These are phyloP conservation scores for Silene vulgaris DNA, from an alignment of 179 eudicot genomes.

Conservation along the genomic window DNA sequence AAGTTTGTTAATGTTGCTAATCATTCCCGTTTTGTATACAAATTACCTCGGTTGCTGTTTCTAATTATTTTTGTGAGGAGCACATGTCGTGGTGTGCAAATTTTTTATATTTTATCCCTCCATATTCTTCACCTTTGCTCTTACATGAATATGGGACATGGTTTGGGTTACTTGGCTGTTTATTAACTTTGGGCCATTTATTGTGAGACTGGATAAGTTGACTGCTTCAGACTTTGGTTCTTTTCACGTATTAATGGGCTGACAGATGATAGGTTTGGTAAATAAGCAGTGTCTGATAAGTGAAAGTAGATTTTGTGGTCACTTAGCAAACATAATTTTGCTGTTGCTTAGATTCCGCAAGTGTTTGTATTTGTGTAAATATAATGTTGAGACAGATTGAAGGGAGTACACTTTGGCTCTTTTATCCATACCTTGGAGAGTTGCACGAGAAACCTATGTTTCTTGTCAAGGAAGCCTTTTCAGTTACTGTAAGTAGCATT, in stretches of 20 bases:
- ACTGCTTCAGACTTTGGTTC: constrained; percentile 2
- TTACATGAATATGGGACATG: not conserved
- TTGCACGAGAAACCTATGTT: constrained; percentile 19
- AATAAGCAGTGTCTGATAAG: not conserved
- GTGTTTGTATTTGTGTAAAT: constrained; percentile 19
- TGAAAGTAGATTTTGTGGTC: not conserved
- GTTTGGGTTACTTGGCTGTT: not conserved
- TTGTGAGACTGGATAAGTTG: constrained; percentile 11
- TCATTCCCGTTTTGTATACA: not conserved
- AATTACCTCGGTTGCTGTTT: not conserved
- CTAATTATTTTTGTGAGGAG: not conserved
- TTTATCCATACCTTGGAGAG: constrained; percentile 23
- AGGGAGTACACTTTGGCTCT: constrained; percentile 18
- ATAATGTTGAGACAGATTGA: constrained; percentile 32
- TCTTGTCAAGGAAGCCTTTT: constrained; percentile 23
- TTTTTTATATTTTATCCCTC: not conserved
- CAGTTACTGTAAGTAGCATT: constrained; percentile 20
- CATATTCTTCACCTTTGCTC: not conserved
- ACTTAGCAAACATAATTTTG: not conserved
- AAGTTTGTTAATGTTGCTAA: not conserved
- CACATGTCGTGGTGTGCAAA: not conserved
- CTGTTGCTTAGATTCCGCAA: constrained; percentile 9
- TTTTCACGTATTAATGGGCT: not conserved
- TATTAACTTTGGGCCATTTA: not conserved
- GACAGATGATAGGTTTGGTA: constrained; percentile 18